These are phyloP conservation scores for Picea mariana DNA, from an alignment of 83 land plant genomes.

Conservation along the genomic window DNA sequence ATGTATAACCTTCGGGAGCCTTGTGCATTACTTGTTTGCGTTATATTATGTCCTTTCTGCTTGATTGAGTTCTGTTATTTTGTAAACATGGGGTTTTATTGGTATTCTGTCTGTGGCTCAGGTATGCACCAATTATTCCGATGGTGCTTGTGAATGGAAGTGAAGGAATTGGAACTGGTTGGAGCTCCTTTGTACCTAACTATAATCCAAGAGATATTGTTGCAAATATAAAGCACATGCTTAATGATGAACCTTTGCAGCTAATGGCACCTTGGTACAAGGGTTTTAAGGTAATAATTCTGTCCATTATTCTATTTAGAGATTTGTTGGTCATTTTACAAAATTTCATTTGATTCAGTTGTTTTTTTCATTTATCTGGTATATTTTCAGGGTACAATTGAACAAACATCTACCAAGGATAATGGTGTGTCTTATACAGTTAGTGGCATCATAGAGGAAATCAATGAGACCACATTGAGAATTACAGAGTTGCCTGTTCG, in stretches of 20 bases:
- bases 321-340: no score
- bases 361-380: background rate
- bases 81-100: background rate
- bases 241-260: constrained; percentile 72
- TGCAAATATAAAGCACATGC: constrained; percentile 69
- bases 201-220: constrained; percentile 95
- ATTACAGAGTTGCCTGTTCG: constrained; percentile 92
- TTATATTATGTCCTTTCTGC: background rate
- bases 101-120: constrained; percentile 22
- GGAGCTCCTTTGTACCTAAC: constrained; percentile 97
- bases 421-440: constrained; percentile 71
- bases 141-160: constrained; percentile 96
- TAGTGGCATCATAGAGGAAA: constrained; percentile 80
- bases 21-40: no score
- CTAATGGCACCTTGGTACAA: constrained; percentile 99
- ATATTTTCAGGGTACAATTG: constrained; percentile 69
- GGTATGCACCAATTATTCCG: constrained; percentile 95
- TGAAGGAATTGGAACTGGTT: constrained; percentile 99
- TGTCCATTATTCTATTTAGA: background rate
- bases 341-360: no score
- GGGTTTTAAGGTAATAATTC: constrained; percentile 73
- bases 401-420: constrained; percentile 76
- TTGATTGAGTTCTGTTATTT: background rate
- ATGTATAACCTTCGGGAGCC: background rate
- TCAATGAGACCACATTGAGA: constrained; percentile 75